phyloP scores from a whole-genome alignment of 1,284 basidiomycete species.

The Austropuccinia psidii region DNA sequence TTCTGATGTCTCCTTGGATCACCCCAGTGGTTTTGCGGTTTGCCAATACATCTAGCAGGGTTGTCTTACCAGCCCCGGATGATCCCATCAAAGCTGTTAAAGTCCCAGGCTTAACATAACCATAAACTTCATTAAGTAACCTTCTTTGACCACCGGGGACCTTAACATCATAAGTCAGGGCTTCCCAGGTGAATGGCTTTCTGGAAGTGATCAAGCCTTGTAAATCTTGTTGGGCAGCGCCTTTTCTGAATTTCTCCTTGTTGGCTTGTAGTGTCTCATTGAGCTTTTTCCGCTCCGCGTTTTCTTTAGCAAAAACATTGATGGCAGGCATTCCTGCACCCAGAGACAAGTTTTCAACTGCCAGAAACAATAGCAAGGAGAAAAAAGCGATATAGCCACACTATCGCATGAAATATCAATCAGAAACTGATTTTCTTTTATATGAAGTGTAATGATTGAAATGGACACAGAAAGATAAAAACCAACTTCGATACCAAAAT shows the following conservation, averaged over 20 bases:
- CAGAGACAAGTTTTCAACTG: conserved; percentile 24
- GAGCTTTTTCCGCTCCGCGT: conserved; percentile 50
- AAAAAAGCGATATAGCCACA: conserved; percentile 24
- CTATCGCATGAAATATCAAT: not conserved
- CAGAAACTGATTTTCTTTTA: not conserved
- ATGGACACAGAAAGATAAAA: not conserved
- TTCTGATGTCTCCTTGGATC: conserved; percentile 49
- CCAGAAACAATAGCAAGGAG: not conserved
- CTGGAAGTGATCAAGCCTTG: not conserved
- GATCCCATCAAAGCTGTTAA: conserved; percentile 51
- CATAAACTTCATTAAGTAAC: conserved; percentile 52
- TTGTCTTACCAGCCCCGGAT: conserved; percentile 50
- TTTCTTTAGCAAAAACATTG: conserved; percentile 32
- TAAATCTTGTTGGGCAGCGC: conserved; percentile 6
- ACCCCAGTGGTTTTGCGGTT: conserved; percentile 48
- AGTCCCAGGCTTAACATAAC: conserved; percentile 53
- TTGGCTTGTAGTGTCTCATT: conserved; percentile 57
- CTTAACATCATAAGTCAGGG: conserved; percentile 51
- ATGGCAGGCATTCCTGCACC: conserved; percentile 28
- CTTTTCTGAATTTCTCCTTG: conserved; percentile 46
- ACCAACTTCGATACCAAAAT: conserved; percentile 30
- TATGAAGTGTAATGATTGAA: not conserved
- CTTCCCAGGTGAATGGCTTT: conserved; percentile 49
- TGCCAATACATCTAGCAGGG: conserved; percentile 54
- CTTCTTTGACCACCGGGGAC: conserved; percentile 48